Percentiles rank a stretch among this genome's conserved stretches.
phyloP scores from a whole-genome alignment of 176 grass and related monocot genomes.

The Calamus simplicifolius region DNA sequence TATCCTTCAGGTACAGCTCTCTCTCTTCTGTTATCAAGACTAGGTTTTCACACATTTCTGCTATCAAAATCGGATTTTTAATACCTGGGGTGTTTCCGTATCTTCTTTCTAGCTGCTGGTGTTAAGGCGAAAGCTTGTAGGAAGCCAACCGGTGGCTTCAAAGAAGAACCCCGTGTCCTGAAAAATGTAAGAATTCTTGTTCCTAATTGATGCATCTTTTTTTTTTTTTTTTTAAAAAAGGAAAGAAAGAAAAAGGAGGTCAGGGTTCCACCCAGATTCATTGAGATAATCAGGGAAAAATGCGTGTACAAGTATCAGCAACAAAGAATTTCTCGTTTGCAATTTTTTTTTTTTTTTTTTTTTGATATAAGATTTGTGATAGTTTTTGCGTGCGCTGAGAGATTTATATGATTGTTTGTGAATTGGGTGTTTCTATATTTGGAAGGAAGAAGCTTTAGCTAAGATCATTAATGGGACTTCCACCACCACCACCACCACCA shows the following conservation, averaged over 20 bases:
- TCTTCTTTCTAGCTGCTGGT: slow-evolving; percentile 1
- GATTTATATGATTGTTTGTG: slow-evolving; percentile 4
- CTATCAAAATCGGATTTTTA: background rate
- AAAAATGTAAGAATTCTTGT: slow-evolving; percentile 42
- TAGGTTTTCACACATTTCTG: background rate
- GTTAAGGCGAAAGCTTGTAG: slow-evolving; percentile 16
- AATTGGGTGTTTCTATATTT: slow-evolving; percentile 8
- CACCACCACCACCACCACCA: slow-evolving; percentile 39
- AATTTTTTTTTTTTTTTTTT: background rate
- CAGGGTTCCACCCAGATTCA: too few relatives aligned
- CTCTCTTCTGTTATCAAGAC: slow-evolving; percentile 19
- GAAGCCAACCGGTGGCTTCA: slow-evolving; percentile 39
- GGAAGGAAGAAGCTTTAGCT: slow-evolving; percentile 45
- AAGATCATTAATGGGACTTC: slow-evolving; percentile 52
- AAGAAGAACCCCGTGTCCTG: slow-evolving; percentile 47
- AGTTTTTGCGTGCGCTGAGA: background rate
- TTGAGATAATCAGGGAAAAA: too few relatives aligned
- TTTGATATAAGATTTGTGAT: background rate
- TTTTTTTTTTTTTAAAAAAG: background rate
- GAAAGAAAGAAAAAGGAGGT: too few relatives aligned
- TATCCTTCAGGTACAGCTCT: background rate
- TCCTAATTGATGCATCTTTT: slow-evolving; percentile 1
- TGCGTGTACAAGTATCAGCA: too few relatives aligned
- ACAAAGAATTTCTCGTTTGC: too few relatives aligned
- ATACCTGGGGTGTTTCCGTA: slow-evolving; percentile 2